These are phyloP conservation scores for Cladophialophora carrionii DNA, from an alignment of 2,329 filamentous ascomycete genomes.

Conservation along the genomic window DNA sequence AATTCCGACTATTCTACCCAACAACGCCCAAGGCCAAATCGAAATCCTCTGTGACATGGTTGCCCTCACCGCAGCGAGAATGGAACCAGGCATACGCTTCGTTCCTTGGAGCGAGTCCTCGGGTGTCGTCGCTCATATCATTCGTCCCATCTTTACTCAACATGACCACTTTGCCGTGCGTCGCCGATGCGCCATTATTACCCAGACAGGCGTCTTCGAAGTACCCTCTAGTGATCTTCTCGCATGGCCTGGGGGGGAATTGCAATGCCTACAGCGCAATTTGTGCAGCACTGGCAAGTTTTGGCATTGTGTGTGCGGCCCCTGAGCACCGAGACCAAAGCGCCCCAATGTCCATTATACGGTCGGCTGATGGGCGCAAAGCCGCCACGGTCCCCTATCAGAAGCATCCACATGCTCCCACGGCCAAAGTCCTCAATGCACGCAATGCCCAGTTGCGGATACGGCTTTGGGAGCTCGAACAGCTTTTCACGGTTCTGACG, in stretches of 20 bases:
- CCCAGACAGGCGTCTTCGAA: slow-evolving; percentile 53
- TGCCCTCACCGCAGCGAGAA: slow-evolving; percentile 74
- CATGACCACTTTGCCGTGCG: slow-evolving; percentile 40
- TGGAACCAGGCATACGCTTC: slow-evolving; percentile 75
- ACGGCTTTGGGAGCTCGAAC: slow-evolving; percentile 75
- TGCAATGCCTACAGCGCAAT: slow-evolving; percentile 86
- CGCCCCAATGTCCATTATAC: slow-evolving; percentile 72
- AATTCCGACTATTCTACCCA: slow-evolving; percentile 83
- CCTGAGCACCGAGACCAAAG: slow-evolving; percentile 84
- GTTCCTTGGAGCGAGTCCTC: slow-evolving; percentile 65
- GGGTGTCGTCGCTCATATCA: slow-evolving; percentile 30
- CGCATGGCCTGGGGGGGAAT: slow-evolving; percentile 79
- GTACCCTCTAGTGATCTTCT: slow-evolving; percentile 85
- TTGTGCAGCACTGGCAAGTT: slow-evolving; percentile 74
- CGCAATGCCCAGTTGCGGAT: slow-evolving; percentile 74
- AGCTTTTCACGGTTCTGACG: slow-evolving; percentile 69
- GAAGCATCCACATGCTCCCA: slow-evolving; percentile 63
- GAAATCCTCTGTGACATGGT: slow-evolving; percentile 69
- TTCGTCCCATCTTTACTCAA: slow-evolving; percentile 37
- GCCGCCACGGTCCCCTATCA: slow-evolving; percentile 48
- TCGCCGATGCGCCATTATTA: slow-evolving; percentile 59
- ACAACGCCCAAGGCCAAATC: slow-evolving; percentile 51
- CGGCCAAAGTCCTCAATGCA: slow-evolving; percentile 66
- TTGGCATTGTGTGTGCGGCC: slow-evolving; percentile 78
- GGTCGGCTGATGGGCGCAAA: slow-evolving; percentile 48